A percentile compares a stretch with the other conserved stretches of the same genome.
Conservation (phyloP, 2,329 filamentous ascomycete species). For the Berkeleyomyces basicola region DNA sequence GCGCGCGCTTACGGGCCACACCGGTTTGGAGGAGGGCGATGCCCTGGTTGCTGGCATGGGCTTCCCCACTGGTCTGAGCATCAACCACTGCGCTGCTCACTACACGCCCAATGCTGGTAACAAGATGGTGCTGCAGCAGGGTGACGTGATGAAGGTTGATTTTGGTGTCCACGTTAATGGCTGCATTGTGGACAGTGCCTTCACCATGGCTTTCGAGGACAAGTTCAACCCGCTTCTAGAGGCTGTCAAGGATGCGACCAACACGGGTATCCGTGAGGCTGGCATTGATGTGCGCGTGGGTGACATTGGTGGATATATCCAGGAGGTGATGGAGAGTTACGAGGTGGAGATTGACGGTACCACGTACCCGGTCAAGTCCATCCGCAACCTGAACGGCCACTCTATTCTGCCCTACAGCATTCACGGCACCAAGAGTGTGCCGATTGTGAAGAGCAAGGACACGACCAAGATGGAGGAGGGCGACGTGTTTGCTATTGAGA, state of each 20-base stretch:
- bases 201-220: slow-evolving; percentile 60
- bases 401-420: slow-evolving; percentile 63
- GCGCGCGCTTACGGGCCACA: slow-evolving; percentile 52
- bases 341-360: slow-evolving; percentile 54
- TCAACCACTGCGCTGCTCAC: slow-evolving; percentile 65
- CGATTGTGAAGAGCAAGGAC: slow-evolving; percentile 60
- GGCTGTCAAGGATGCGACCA: slow-evolving; percentile 60
- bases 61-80: slow-evolving; percentile 61
- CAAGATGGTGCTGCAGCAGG: slow-evolving; percentile 53
- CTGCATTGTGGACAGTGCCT: slow-evolving; percentile 65
- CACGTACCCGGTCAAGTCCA: slow-evolving; percentile 52
- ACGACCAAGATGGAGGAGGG: slow-evolving; percentile 77
- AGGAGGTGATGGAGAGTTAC: slow-evolving; percentile 65
- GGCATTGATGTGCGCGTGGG: slow-evolving; percentile 65
- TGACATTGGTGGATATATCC: slow-evolving; percentile 54
- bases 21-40: slow-evolving; percentile 56
- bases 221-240: slow-evolving; percentile 58
- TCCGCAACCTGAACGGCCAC: slow-evolving; percentile 59
- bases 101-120: slow-evolving; percentile 67
- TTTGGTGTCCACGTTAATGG: slow-evolving; percentile 71
- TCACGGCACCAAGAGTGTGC: slow-evolving; percentile 64
- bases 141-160: slow-evolving; percentile 71
- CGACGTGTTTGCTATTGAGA: slow-evolving; percentile 69
- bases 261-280: slow-evolving; percentile 69
- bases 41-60: slow-evolving; percentile 59